Percentiles rank a stretch among this genome's conserved stretches.
phyloP scores from a whole-genome alignment of 2,329 filamentous ascomycete species.

The Alternaria sp. region DNA sequence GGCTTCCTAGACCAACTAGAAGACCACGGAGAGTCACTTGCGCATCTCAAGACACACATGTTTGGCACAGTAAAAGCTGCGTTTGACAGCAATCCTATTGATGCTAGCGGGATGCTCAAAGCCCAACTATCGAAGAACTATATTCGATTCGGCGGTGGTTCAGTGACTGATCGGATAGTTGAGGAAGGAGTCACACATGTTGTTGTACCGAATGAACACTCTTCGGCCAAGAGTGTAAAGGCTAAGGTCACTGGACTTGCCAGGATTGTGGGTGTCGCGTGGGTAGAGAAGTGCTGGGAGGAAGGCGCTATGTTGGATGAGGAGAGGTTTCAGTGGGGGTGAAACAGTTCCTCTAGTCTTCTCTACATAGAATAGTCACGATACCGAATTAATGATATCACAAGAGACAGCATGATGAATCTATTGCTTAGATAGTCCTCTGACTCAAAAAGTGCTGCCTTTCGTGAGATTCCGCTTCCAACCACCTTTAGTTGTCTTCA shows the following conservation, averaged over 20 bases:
- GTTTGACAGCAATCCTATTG: conserved; percentile 19
- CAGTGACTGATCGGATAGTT: conserved; percentile 60
- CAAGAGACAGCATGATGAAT: neutral
- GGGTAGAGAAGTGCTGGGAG: conserved; percentile 83
- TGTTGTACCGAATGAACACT: conserved; percentile 62
- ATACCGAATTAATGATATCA: neutral
- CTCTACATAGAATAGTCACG: no score
- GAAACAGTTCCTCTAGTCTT: conserved; percentile 1
- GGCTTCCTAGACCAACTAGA: conserved; percentile 40
- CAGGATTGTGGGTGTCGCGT: conserved; percentile 72
- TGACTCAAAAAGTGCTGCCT: conserved; percentile 42
- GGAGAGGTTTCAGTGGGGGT: conserved; percentile 49
- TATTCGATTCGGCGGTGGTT: conserved; percentile 75
- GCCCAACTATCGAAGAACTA: conserved; percentile 63
- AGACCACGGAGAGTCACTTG: conserved; percentile 35
- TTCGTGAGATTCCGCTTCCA: conserved; percentile 35
- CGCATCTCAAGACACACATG: conserved; percentile 42
- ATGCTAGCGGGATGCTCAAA: conserved; percentile 32
- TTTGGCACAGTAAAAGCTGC: conserved; percentile 39
- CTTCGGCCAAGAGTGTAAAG: conserved; percentile 57
- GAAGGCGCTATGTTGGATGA: conserved; percentile 84
- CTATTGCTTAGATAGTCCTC: neutral
- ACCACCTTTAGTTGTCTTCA: conserved; percentile 14
- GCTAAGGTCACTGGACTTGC: conserved; percentile 62
- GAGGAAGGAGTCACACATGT: conserved; percentile 75